These are phyloP conservation scores for Aspergillus quadricinctus DNA, from an alignment of 2,329 filamentous ascomycete species.

Conservation along the genomic window DNA sequence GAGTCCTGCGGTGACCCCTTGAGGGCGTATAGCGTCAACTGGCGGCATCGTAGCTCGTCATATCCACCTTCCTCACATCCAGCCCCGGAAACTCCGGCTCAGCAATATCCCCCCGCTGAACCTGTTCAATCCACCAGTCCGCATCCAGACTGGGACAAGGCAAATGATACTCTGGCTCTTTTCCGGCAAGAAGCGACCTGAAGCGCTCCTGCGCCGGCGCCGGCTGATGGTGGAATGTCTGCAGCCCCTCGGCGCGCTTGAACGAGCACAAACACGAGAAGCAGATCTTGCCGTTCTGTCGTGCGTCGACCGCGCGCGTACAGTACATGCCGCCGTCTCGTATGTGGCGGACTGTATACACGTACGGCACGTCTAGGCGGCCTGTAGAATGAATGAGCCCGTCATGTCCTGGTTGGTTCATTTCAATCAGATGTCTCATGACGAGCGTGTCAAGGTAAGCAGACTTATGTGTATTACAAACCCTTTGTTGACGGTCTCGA, in stretches of 20 bases:
- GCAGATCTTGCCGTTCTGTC: slow-evolving; percentile 46
- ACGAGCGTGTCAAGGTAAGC: neutral
- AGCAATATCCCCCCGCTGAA: slow-evolving; percentile 21
- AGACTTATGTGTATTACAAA: slow-evolving; percentile 49
- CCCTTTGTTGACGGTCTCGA: slow-evolving; percentile 48
- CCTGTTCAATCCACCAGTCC: slow-evolving; percentile 31
- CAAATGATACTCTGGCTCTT: slow-evolving; percentile 30
- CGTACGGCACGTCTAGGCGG: slow-evolving; percentile 44
- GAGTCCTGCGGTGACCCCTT: slow-evolving; percentile 38
- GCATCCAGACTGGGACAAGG: slow-evolving; percentile 33
- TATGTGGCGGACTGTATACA: slow-evolving; percentile 49
- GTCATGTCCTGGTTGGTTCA: slow-evolving; percentile 44
- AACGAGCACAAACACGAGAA: slow-evolving; percentile 53
- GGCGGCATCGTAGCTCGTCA: slow-evolving; percentile 47
- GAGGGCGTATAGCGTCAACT: slow-evolving; percentile 45
- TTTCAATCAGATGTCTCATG: neutral
- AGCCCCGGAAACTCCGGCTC: slow-evolving; percentile 39
- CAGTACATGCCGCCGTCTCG: slow-evolving; percentile 51
- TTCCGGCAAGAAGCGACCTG: slow-evolving; percentile 24
- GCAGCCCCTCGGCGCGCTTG: slow-evolving; percentile 41
- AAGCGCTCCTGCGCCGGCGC: slow-evolving; percentile 26
- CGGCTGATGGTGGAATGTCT: slow-evolving; percentile 29
- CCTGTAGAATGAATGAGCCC: slow-evolving; percentile 51
- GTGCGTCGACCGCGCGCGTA: slow-evolving; percentile 50
- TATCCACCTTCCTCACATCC: slow-evolving; percentile 50